A percentile compares a stretch with the other conserved stretches of the same genome.
Conservation (phyloP, 345 rosid genomes). For the Nasturtium officinale region DNA sequence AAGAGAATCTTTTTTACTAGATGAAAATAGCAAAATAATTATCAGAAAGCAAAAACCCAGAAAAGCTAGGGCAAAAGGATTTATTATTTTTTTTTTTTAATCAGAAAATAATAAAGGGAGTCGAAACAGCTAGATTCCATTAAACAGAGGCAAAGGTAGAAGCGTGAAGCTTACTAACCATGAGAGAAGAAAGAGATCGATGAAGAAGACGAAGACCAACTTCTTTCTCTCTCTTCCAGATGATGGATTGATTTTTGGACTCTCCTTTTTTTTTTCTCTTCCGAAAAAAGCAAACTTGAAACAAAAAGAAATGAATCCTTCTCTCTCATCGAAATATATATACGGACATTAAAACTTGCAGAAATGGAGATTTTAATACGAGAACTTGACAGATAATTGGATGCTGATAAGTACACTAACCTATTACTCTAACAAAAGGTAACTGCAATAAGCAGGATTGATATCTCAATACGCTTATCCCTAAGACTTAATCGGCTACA, state of each 20-base stretch:
- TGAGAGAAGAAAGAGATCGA: slow-evolving; percentile 43
- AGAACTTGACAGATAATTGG: slow-evolving; percentile 53
- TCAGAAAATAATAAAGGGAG: too few species aligned
- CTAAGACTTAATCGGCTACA: slow-evolving; percentile 71
- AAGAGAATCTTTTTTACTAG: slow-evolving; percentile 51
- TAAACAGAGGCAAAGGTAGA: slow-evolving; percentile 40
- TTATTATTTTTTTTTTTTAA: too few species aligned
- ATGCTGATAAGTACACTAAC: rapidly evolving
- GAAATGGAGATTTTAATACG: slow-evolving; percentile 49
- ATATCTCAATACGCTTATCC: rapidly evolving
- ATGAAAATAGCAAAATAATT: slow-evolving; percentile 34
- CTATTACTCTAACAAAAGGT: slow-evolving; percentile 31
- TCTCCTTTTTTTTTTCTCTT: slow-evolving; percentile 30
- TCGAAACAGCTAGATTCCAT: slow-evolving; percentile 52
- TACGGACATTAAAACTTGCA: slow-evolving; percentile 50
- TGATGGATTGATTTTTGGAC: slow-evolving; percentile 41
- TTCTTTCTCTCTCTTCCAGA: slow-evolving; percentile 36
- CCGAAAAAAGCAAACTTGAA: slow-evolving; percentile 32
- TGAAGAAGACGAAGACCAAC: slow-evolving; percentile 28
- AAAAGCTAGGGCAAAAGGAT: slow-evolving; percentile 37
- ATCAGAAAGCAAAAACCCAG: slow-evolving; percentile 39
- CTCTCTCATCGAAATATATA: slow-evolving; percentile 38
- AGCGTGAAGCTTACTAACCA: slow-evolving; percentile 42
- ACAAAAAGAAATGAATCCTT: slow-evolving; percentile 23
- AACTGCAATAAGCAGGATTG: background rate